A percentile compares a stretch with the other conserved stretches of the same genome.
Conservation (phyloP, 805 yeast species). For the Saccharomycopsis sp. region DNA sequence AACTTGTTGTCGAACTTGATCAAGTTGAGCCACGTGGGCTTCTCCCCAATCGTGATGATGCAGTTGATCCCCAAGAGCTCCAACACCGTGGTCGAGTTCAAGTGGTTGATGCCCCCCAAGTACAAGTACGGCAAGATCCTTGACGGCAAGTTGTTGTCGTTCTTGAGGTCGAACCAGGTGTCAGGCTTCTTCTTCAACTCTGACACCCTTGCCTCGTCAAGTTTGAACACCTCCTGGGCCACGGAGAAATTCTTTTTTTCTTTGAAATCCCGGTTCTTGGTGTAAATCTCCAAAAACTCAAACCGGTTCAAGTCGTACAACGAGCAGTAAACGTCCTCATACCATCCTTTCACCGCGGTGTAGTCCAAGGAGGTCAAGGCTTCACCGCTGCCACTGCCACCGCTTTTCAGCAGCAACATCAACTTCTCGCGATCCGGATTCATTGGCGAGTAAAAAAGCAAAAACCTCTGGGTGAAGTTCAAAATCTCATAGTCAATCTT, state of each 20-base stretch:
- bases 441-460: conserved; percentile 55
- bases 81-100: conserved; percentile 59
- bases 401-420: background rate
- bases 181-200: conserved; percentile 24
- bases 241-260: conserved; percentile 5
- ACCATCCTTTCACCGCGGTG: conserved; percentile 13
- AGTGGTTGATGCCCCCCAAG: conserved; percentile 79
- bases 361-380: conserved; percentile 9
- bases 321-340: conserved; percentile 10
- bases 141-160: conserved; percentile 70
- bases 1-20: conserved; percentile 12
- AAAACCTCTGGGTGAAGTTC: conserved; percentile 51
- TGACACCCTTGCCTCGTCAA: conserved; percentile 30
- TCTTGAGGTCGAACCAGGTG: conserved; percentile 27
- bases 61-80: conserved; percentile 58
- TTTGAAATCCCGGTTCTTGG: conserved; percentile 4
- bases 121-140: conserved; percentile 75
- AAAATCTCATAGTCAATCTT: conserved; percentile 64
- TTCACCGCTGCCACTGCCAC: background rate
- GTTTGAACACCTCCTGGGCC: conserved; percentile 17
- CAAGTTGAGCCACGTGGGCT: conserved; percentile 49
- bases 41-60: conserved; percentile 83
- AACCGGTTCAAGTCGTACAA: conserved; percentile 11
- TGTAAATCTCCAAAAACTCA: conserved; percentile 14
- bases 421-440: conserved; percentile 12